Percentiles rank a stretch among this genome's conserved stretches.
These are phyloP conservation scores for Meredithiella fracta DNA, from an alignment of 2,329 filamentous ascomycete genomes.

Conservation along the genomic window DNA sequence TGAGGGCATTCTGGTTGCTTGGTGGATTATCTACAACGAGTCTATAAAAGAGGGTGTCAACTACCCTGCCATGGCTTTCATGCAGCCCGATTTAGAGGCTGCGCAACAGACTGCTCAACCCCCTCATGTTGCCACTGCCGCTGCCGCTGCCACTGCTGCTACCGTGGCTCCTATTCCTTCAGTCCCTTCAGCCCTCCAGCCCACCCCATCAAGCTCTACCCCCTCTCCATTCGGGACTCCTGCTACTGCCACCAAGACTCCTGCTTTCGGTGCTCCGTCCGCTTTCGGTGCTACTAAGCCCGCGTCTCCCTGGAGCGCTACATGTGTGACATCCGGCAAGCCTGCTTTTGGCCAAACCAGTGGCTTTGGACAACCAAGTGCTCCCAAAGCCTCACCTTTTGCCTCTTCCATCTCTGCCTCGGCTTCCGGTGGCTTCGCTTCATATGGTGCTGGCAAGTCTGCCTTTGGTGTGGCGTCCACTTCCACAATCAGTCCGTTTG, in stretches of 20 bases:
- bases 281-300: conserved; percentile 11
- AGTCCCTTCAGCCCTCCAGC: conserved; percentile 17
- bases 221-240: conserved; percentile 13
- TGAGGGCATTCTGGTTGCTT: conserved; percentile 67
- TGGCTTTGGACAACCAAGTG: conserved; percentile 30
- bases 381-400: conserved; percentile 4
- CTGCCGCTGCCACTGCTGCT: not conserved
- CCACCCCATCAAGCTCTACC: conserved; percentile 19
- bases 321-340: conserved; percentile 18
- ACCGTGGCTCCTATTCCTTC: not conserved
- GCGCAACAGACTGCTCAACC: conserved; percentile 15
- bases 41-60: conserved; percentile 58
- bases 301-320: conserved; percentile 16
- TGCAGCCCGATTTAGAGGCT: conserved; percentile 23
- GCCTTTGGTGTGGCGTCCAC: conserved; percentile 16
- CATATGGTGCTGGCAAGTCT: conserved; percentile 27
- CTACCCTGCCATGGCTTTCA: conserved; percentile 51
- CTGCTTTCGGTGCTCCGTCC: conserved; percentile 21
- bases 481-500: conserved; percentile 14
- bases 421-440: conserved; percentile 34
- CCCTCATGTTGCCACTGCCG: conserved; percentile 16
- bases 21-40: conserved; percentile 87
- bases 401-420: conserved; percentile 15
- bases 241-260: conserved; percentile 14
- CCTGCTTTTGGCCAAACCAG: conserved; percentile 28